Conservation (phyloP, 495 filamentous ascomycete genomes). For the Peziza echinospora region DNA sequence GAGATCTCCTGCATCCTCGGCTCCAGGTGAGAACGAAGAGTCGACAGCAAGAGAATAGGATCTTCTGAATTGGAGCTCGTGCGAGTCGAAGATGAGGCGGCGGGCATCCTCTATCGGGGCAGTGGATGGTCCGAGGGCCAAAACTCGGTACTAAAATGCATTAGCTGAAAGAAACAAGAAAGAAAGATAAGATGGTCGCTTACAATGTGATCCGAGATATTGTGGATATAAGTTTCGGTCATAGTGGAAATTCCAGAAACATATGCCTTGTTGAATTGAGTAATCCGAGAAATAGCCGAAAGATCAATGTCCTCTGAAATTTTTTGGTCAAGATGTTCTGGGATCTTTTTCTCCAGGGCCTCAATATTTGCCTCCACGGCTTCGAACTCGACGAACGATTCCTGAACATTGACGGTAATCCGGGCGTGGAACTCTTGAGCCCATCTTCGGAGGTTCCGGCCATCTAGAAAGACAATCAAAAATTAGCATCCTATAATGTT, state of each 20-base stretch:
- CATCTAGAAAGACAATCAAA: slow-evolving; percentile 9
- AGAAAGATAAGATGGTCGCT: too few relatives aligned
- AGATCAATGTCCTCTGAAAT: slow-evolving; percentile 12
- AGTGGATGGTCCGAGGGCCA: slow-evolving; percentile 8
- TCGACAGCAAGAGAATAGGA: slow-evolving; percentile 10
- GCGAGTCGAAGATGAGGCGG: slow-evolving; percentile 14
- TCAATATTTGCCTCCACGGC: slow-evolving; percentile 15
- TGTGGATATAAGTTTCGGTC: slow-evolving; percentile 17
- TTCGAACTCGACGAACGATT: slow-evolving; percentile 4
- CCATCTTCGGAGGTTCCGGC: slow-evolving; percentile 12
- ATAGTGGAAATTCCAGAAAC: slow-evolving; percentile 14
- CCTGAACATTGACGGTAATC: slow-evolving; percentile 13
- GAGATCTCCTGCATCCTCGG: background rate
- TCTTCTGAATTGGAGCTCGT: slow-evolving; percentile 10
- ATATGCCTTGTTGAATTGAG: slow-evolving; percentile 9
- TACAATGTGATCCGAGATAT: too few relatives aligned
- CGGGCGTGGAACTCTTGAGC: slow-evolving; percentile 11
- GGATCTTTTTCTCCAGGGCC: slow-evolving; percentile 6
- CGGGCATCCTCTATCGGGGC: slow-evolving; percentile 13
- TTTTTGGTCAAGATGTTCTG: slow-evolving; percentile 6
- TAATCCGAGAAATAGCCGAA: slow-evolving; percentile 10
- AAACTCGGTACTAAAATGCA: slow-evolving; percentile 10
- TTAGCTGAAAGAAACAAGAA: too few relatives aligned
- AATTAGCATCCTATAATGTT: too few relatives aligned
- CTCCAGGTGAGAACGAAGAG: background rate